Conservation (phyloP, 2,329 filamentous ascomycete genomes). For the Hansfordia pulvinata region DNA sequence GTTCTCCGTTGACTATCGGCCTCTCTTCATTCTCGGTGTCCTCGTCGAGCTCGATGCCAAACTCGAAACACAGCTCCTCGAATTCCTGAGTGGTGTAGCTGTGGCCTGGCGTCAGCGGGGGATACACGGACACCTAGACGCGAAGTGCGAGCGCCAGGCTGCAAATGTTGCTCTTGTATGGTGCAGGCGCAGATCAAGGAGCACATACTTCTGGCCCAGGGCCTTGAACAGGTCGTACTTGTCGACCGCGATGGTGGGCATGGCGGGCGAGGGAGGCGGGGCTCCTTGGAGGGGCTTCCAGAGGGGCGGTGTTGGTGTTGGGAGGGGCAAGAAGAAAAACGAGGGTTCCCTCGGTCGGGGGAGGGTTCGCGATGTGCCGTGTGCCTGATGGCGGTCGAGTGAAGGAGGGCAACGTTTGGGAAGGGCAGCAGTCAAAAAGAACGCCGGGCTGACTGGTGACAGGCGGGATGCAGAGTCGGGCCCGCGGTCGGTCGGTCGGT, state of each 20-base stretch:
- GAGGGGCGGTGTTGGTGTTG: not conserved
- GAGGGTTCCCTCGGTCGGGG: no score
- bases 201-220: slow-evolving; percentile 64
- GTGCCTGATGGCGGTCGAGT: no score
- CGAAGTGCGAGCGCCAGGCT: slow-evolving; percentile 1
- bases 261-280: slow-evolving; percentile 20
- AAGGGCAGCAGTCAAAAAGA: no score
- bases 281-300: not conserved
- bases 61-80: slow-evolving; percentile 96
- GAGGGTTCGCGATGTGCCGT: no score
- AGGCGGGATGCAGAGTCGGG: no score
- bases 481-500: no score
- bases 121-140: no score
- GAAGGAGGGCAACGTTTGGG: no score
- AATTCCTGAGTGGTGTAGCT: slow-evolving; percentile 90
- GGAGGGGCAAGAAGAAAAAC: no score
- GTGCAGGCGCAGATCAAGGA: slow-evolving; percentile 9
- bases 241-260: slow-evolving; percentile 95
- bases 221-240: slow-evolving; percentile 93
- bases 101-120: slow-evolving; percentile 7
- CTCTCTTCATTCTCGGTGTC: slow-evolving; percentile 70
- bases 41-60: slow-evolving; percentile 95
- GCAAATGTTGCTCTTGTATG: slow-evolving; percentile 1
- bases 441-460: no score
- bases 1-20: slow-evolving; percentile 61